phyloP scores from a whole-genome alignment of 1,284 basidiomycete species.

The Ustilago esculenta region DNA sequence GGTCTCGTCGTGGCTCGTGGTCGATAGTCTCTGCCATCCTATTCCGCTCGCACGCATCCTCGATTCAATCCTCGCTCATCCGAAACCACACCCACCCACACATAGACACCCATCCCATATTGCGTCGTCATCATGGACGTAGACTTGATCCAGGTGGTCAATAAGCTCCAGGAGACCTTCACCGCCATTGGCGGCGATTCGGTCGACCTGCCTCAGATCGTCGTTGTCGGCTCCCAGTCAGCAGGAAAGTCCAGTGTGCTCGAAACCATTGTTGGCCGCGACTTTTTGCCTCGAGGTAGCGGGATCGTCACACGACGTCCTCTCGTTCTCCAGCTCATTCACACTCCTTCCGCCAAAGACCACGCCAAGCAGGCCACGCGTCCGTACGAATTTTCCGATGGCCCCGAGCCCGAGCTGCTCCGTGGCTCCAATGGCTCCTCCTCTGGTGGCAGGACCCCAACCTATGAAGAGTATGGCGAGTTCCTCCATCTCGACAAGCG shows the following conservation, averaged over 20 bases:
- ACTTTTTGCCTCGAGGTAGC: constrained; percentile 91
- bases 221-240: constrained; percentile 70
- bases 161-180: constrained; percentile 80
- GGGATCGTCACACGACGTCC: constrained; percentile 96
- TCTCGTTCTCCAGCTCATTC: constrained; percentile 92
- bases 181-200: constrained; percentile 69
- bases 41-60: no score
- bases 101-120: background rate
- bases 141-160: constrained; percentile 93
- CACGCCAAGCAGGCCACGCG: constrained; percentile 33
- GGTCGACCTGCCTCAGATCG: constrained; percentile 71
- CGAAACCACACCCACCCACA: background rate
- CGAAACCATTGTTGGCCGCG: constrained; percentile 77
- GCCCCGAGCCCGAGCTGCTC: constrained; percentile 24
- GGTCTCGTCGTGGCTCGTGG: no score
- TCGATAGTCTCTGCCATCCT: no score
- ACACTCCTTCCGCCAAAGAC: constrained; percentile 71
- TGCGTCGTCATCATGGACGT: constrained; percentile 57
- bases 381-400: constrained; percentile 30
- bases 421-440: constrained; percentile 21
- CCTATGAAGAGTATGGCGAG: constrained; percentile 84
- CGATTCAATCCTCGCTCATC: no score
- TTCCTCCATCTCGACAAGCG: constrained; percentile 95
- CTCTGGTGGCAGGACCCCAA: constrained; percentile 21
- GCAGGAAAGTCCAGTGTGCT: constrained; percentile 72